Conservation (phyloP, 2,329 filamentous ascomycete genomes). For the Talaromyces sp. region DNA sequence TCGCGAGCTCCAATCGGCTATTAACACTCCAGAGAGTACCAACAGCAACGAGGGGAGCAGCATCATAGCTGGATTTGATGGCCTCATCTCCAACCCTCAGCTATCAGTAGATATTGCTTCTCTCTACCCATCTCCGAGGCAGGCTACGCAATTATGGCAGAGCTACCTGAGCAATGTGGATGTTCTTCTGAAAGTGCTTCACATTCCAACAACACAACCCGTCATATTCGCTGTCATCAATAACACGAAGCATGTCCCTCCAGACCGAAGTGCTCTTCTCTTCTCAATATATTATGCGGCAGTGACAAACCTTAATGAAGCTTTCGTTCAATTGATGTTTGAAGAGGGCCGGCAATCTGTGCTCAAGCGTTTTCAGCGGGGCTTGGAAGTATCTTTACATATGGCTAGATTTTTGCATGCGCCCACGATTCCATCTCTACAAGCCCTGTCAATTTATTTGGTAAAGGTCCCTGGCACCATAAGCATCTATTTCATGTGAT, state of each 20-base stretch:
- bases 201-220: conserved; percentile 22
- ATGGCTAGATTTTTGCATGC: conserved; percentile 37
- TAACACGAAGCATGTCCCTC: conserved; percentile 5
- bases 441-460: conserved; percentile 33
- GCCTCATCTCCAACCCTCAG: conserved; percentile 14
- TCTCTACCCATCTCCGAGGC: conserved; percentile 14
- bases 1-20: conserved; percentile 24
- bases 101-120: not conserved
- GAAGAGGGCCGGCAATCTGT: conserved; percentile 15
- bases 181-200: conserved; percentile 22
- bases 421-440: conserved; percentile 27
- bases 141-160: conserved; percentile 22
- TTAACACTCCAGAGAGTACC: conserved; percentile 7
- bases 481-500: not conserved
- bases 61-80: conserved; percentile 8
- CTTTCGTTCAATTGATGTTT: conserved; percentile 17
- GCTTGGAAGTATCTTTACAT: conserved; percentile 35
- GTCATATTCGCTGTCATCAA: conserved; percentile 23
- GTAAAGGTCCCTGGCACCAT: conserved; percentile 20
- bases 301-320: conserved; percentile 16
- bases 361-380: conserved; percentile 15
- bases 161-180: conserved; percentile 23
- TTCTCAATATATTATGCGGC: conserved; percentile 23
- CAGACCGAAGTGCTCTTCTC: conserved; percentile 15
- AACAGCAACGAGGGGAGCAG: not conserved